Evolutionary conservation across 768 basidiomycete species (phyloP).

Genomic region (Antrodiella citrinella): DNA sequence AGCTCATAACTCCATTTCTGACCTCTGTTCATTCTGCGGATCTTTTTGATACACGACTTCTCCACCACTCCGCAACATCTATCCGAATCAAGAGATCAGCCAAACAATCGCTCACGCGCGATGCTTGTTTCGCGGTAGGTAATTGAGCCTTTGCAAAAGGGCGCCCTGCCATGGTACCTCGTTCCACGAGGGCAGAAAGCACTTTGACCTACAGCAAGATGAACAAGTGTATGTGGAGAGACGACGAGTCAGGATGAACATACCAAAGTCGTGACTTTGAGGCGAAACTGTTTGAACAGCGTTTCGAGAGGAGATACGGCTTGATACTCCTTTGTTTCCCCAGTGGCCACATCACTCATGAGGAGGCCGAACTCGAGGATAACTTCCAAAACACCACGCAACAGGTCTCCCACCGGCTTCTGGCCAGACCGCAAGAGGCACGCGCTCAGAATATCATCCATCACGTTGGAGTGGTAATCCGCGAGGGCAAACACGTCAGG

Average conservation of each 20-base stretch:
- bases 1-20: too few relatives aligned
- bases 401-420: constrained; percentile 42
- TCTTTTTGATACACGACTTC: constrained; percentile 4
- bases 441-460: constrained; percentile 71
- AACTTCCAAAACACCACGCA: constrained; percentile 54
- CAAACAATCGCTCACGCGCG: constrained; percentile 45
- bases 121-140: constrained; percentile 28
- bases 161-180: constrained; percentile 22
- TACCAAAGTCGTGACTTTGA: constrained; percentile 52
- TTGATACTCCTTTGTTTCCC: constrained; percentile 51
- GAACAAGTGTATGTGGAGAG: background rate
- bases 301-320: constrained; percentile 51
- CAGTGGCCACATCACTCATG: constrained; percentile 50
- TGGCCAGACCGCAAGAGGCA: constrained; percentile 69
- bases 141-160: constrained; percentile 19
- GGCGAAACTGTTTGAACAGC: constrained; percentile 43
- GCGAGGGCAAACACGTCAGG: constrained; percentile 72
- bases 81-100: constrained; percentile 46
- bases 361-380: constrained; percentile 62
- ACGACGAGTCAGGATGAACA: constrained; percentile 26
- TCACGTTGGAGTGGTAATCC: constrained; percentile 52
- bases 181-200: constrained; percentile 50
- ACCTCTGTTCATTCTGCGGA: too few relatives aligned
- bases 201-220: constrained; percentile 38
- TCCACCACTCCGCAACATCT: constrained; percentile 57